Conservation (phyloP, 2,329 filamentous ascomycete species). For the Verticillium dahliae region DNA sequence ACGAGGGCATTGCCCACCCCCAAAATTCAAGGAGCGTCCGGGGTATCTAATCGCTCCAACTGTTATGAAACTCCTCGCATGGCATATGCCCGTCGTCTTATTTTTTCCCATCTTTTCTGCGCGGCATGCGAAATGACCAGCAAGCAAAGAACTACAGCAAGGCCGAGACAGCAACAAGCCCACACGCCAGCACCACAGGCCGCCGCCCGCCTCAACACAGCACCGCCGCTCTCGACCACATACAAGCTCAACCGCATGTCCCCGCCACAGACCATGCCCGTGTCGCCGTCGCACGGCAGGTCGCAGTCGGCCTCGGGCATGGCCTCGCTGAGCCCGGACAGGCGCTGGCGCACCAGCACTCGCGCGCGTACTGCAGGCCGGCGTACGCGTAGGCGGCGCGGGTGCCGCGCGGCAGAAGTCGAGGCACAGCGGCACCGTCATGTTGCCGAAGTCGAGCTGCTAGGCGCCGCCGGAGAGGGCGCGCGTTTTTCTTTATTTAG, state of each 20-base stretch:
- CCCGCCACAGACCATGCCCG: constrained; percentile 46
- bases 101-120: too few relatives aligned
- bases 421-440: constrained; percentile 47
- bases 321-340: constrained; percentile 39
- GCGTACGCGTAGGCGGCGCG: constrained; percentile 38
- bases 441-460: constrained; percentile 31
- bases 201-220: neutral
- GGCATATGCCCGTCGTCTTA: too few relatives aligned
- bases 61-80: neutral
- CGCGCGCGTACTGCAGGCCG: constrained; percentile 47
- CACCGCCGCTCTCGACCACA: constrained; percentile 3
- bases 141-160: neutral
- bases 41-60: neutral
- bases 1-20: neutral
- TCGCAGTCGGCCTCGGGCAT: constrained; percentile 42
- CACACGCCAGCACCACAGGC: neutral
- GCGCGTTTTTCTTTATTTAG: constrained; percentile 26
- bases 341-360: constrained; percentile 53
- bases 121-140: too few relatives aligned
- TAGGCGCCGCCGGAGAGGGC: constrained; percentile 38
- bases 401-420: constrained; percentile 36
- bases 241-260: constrained; percentile 41
- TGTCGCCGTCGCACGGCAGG: constrained; percentile 47
- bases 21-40: neutral
- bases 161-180: neutral